These are phyloP conservation scores for Leccinellum rugosiceps DNA, from an alignment of 768 basidiomycete genomes.

Conservation along the genomic window DNA sequence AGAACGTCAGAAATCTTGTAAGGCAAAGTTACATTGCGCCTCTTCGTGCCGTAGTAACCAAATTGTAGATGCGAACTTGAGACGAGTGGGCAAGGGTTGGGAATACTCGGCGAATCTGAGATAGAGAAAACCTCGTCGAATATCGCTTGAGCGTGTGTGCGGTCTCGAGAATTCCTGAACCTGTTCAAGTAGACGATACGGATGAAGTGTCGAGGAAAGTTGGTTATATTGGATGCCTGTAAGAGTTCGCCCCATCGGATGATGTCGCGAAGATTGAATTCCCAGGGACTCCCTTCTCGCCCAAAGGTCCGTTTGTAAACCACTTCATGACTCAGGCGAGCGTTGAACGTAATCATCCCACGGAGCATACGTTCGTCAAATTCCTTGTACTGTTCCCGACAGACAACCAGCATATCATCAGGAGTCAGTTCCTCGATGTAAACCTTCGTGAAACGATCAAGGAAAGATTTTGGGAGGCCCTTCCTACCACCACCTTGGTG, in stretches of 20 bases:
- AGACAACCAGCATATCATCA: conserved; percentile 76
- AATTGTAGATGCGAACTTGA: conserved; percentile 55
- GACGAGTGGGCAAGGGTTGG: conserved; percentile 33
- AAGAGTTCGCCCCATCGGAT: conserved; percentile 80
- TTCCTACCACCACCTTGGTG: conserved; percentile 97
- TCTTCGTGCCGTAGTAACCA: conserved; percentile 52
- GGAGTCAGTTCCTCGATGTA: conserved; percentile 83
- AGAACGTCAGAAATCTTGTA: conserved; percentile 50
- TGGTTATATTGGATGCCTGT: conserved; percentile 25
- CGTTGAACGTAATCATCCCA: conserved; percentile 83
- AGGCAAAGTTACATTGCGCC: conserved; percentile 31
- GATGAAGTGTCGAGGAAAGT: conserved; percentile 62
- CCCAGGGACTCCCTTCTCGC: conserved; percentile 87
- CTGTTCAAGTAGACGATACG: conserved; percentile 78
- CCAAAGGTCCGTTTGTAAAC: conserved; percentile 65
- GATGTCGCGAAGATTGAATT: conserved; percentile 95
- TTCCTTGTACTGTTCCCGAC: conserved; percentile 66
- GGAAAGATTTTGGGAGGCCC: conserved; percentile 94
- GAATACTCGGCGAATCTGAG: conserved; percentile 35
- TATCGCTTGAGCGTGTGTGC: conserved; percentile 45
- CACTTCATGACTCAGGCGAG: conserved; percentile 63
- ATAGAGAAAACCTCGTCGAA: conserved; percentile 52
- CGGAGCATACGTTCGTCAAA: conserved; percentile 52
- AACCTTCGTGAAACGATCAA: conserved; percentile 98
- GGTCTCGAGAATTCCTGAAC: conserved; percentile 75